phyloP scores from a whole-genome alignment of 1,284 basidiomycete genomes.

The Anthracocystis setariae region DNA sequence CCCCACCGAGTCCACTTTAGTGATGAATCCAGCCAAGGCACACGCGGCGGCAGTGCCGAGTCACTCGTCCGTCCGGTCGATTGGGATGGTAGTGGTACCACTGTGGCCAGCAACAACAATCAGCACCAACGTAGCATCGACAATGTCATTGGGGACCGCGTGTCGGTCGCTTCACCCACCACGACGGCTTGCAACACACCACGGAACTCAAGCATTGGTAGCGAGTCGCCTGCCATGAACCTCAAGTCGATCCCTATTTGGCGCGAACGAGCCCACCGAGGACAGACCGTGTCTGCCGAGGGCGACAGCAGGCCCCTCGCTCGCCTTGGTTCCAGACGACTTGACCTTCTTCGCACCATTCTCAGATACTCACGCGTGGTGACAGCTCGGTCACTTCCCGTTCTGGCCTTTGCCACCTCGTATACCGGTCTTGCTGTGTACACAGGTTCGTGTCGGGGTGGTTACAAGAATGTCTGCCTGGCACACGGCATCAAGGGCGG shows the following conservation, averaged over 20 bases:
- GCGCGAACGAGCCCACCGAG: conserved; percentile 18
- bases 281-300: neutral
- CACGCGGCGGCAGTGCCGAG: conserved; percentile 25
- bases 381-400: conserved; percentile 75
- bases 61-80: conserved; percentile 24
- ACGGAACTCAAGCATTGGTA: conserved; percentile 32
- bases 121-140: conserved; percentile 2
- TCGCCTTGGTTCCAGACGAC: conserved; percentile 8
- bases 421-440: conserved; percentile 80
- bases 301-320: conserved; percentile 3
- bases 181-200: conserved; percentile 52
- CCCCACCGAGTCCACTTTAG: conserved; percentile 49
- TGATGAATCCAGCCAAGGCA: conserved; percentile 6
- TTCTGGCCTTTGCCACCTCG: conserved; percentile 76
- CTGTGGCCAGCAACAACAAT: conserved; percentile 14
- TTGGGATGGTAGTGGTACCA: conserved; percentile 42
- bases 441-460: conserved; percentile 79
- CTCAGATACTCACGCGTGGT: conserved; percentile 46
- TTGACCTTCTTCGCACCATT: conserved; percentile 16
- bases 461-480: conserved; percentile 77
- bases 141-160: neutral
- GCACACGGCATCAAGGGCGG: conserved; percentile 90
- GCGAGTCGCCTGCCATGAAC: conserved; percentile 14
- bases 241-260: conserved; percentile 32
- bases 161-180: conserved; percentile 42